Conservation (phyloP, 306 rosid genomes). For the Corylus americana region DNA sequence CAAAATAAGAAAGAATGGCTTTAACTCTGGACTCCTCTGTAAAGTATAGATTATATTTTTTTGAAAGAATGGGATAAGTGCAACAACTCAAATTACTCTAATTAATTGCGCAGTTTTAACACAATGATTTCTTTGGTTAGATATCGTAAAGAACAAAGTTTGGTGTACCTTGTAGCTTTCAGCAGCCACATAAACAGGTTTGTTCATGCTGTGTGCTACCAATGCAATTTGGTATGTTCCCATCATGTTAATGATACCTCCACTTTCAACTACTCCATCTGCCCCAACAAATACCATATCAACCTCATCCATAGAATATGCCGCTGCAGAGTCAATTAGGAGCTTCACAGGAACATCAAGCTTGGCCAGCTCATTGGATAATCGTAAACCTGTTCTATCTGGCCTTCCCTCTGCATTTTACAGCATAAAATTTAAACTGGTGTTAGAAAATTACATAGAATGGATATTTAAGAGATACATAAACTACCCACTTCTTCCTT, state of each 20-base stretch:
- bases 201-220: constrained; percentile 86
- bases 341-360: constrained; percentile 89
- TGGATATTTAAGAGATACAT: constrained; percentile 10
- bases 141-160: not conserved
- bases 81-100: not conserved
- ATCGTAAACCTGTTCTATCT: constrained; percentile 74
- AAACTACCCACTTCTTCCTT: constrained; percentile 1
- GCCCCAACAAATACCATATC: constrained; percentile 98
- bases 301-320: constrained; percentile 95
- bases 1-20: not conserved
- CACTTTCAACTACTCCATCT: constrained; percentile 95
- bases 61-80: not conserved
- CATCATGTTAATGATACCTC: constrained; percentile 97
- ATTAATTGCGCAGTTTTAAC: not conserved
- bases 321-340: constrained; percentile 93
- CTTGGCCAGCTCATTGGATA: constrained; percentile 81
- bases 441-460: not conserved
- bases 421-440: not conserved
- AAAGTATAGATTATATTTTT: not conserved
- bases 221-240: constrained; percentile 93
- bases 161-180: constrained; percentile 89
- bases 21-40: not conserved
- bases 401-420: constrained; percentile 91
- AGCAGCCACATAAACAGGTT: constrained; percentile 93
- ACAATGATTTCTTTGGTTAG: not conserved